phyloP scores from a whole-genome alignment of 208 protist species.

The Angomonas ambiguus region DNA sequence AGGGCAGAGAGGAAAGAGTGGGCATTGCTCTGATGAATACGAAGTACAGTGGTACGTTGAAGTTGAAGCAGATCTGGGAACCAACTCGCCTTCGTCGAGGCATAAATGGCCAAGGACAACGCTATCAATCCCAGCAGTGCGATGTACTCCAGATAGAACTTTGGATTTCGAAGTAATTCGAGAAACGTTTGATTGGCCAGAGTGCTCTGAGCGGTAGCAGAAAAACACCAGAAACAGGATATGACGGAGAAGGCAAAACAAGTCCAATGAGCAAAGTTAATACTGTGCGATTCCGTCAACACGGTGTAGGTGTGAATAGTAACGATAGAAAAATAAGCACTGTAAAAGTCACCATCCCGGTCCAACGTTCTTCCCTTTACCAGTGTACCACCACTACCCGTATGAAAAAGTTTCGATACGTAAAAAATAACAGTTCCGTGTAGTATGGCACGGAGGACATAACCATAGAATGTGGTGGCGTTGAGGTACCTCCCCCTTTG shows the following conservation, averaged over 20 bases:
- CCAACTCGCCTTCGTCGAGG: slow-evolving; percentile 47
- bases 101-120: slow-evolving; percentile 44
- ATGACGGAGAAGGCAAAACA: slow-evolving; percentile 55
- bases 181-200: slow-evolving; percentile 47
- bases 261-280: slow-evolving; percentile 64
- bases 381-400: slow-evolving; percentile 27
- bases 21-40: slow-evolving; percentile 15
- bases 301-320: slow-evolving; percentile 81
- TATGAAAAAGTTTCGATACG: slow-evolving; percentile 33
- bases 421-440: slow-evolving; percentile 77
- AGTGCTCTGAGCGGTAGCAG: slow-evolving; percentile 24
- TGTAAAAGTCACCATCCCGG: slow-evolving; percentile 69
- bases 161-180: slow-evolving; percentile 32
- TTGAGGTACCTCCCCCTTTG: slow-evolving; percentile 69
- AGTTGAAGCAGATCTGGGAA: slow-evolving; percentile 66
- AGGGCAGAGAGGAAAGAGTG: slow-evolving; percentile 21
- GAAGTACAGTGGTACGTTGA: slow-evolving; percentile 29
- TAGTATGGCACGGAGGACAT: slow-evolving; percentile 57
- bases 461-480: slow-evolving; percentile 70
- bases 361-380: slow-evolving; percentile 35
- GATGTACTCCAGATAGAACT: slow-evolving; percentile 62
- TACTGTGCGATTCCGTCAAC: slow-evolving; percentile 73
- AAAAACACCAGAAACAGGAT: slow-evolving; percentile 60
- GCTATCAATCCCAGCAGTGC: slow-evolving; percentile 30
- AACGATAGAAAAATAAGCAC: slow-evolving; percentile 73